A percentile compares a stretch with the other conserved stretches of the same genome.
Conservation (phyloP, 345 rosid genomes). For the Noccaea bulbosa region DNA sequence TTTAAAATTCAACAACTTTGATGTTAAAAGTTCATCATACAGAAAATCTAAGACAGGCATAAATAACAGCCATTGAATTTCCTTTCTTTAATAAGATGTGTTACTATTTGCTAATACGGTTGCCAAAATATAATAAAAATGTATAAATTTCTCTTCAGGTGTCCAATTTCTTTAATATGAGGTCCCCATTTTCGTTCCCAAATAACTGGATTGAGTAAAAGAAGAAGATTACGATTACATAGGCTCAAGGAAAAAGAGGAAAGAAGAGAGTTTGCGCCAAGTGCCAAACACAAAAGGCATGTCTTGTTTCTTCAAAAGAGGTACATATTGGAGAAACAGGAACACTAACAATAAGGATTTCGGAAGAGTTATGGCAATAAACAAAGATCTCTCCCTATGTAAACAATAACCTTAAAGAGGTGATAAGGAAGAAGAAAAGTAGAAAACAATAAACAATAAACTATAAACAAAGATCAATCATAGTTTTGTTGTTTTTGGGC, state of each 20-base stretch:
- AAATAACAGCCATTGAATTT: too few relatives aligned
- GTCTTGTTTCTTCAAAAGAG: conserved; percentile 30
- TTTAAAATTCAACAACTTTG: too few relatives aligned
- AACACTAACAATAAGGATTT: neutral
- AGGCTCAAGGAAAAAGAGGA: conserved; percentile 35
- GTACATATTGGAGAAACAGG: conserved; percentile 24
- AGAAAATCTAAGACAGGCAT: too few relatives aligned
- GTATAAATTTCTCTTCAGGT: too few relatives aligned
- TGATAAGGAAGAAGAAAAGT: neutral
- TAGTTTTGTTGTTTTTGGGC: neutral
- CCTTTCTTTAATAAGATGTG: too few relatives aligned
- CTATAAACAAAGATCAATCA: conserved; percentile 34
- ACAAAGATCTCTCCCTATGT: conserved; percentile 40
- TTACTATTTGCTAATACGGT: too few relatives aligned
- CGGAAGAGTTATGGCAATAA: conserved; percentile 41
- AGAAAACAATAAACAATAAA: neutral
- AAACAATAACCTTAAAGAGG: conserved; percentile 26
- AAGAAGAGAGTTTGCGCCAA: conserved; percentile 30
- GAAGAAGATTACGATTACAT: conserved; percentile 36
- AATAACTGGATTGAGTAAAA: neutral
- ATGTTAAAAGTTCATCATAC: too few relatives aligned
- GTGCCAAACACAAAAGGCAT: conserved; percentile 33
- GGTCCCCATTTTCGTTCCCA: too few relatives aligned
- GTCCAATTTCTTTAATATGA: too few relatives aligned
- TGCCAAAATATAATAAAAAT: too few relatives aligned